phyloP scores from a whole-genome alignment of 352 stramenopile species.

The Pythium phragmiticola region DNA sequence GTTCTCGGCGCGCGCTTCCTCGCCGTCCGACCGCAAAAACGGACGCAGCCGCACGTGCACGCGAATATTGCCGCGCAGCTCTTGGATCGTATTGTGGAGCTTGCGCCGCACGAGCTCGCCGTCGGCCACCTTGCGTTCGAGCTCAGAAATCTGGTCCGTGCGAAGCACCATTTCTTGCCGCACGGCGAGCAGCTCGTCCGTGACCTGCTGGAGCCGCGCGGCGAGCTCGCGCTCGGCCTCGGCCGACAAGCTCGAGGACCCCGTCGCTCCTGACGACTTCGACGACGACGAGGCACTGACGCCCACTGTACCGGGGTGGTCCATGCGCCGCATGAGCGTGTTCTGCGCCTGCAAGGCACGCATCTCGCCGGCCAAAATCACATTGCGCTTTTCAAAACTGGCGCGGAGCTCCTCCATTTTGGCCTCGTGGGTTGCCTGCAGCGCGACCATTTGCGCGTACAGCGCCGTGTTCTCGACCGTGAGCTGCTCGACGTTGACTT shows the following conservation, averaged over 20 bases:
- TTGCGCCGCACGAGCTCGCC: conserved; percentile 85
- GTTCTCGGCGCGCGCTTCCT: conserved; percentile 44
- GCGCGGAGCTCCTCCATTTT: conserved; percentile 80
- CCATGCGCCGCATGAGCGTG: conserved; percentile 55
- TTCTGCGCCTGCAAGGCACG: conserved; percentile 77
- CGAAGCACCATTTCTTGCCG: conserved; percentile 68
- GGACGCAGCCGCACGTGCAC: conserved; percentile 95
- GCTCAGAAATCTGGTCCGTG: conserved; percentile 57
- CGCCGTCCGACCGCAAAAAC: conserved; percentile 85
- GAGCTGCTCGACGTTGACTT: conserved; percentile 84
- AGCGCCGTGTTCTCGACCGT: conserved; percentile 84
- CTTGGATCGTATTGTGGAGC: conserved; percentile 99
- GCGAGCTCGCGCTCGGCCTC: conserved; percentile 49
- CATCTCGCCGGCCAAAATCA: conserved; percentile 70
- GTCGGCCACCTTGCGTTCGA: conserved; percentile 63
- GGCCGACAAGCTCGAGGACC: conserved; percentile 8
- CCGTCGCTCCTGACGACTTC: not conserved
- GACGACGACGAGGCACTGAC: not conserved
- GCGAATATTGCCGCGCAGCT: conserved; percentile 98
- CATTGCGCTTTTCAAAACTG: conserved; percentile 70
- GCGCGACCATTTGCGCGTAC: conserved; percentile 84
- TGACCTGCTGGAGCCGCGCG: conserved; percentile 64
- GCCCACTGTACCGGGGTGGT: not conserved
- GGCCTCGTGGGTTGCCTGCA: conserved; percentile 78
- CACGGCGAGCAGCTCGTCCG: conserved; percentile 57